A percentile compares a stretch with the other conserved stretches of the same genome.
These are phyloP conservation scores for Didymellaceae sp. DNA, from an alignment of 2,329 filamentous ascomycete genomes.

Conservation along the genomic window DNA sequence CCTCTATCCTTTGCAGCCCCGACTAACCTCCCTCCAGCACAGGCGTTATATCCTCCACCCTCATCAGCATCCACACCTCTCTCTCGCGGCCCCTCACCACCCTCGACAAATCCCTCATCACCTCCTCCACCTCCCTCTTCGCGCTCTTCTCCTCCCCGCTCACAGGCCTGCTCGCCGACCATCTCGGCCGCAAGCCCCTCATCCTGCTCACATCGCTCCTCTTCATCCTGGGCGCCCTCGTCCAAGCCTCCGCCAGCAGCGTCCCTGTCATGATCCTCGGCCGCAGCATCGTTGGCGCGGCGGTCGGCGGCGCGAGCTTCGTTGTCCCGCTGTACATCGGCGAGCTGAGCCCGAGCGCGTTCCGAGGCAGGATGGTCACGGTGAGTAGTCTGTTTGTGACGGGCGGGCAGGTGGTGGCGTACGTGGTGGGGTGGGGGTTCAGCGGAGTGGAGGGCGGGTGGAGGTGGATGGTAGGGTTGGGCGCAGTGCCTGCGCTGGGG, in stretches of 20 bases:
- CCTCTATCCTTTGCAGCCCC: not conserved
- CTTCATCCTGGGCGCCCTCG: constrained; percentile 70
- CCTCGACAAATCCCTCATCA: constrained; percentile 65
- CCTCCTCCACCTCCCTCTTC: constrained; percentile 63
- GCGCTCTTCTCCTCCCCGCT: constrained; percentile 63
- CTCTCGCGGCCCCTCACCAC: constrained; percentile 60
- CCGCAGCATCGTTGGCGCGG: constrained; percentile 72
- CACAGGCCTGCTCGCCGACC: constrained; percentile 68
- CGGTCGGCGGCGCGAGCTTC: constrained; percentile 78
- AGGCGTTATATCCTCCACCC: constrained; percentile 66
- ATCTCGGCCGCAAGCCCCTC: constrained; percentile 79
- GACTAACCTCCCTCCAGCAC: constrained; percentile 50
- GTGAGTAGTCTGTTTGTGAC: constrained; percentile 85
- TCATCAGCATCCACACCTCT: constrained; percentile 62
- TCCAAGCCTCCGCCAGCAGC: constrained; percentile 66
- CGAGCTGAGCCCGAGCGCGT: constrained; percentile 78
- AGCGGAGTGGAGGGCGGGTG: constrained; percentile 66
- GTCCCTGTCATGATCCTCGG: constrained; percentile 72
- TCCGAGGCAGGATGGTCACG: constrained; percentile 81
- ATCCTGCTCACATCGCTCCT: constrained; percentile 71
- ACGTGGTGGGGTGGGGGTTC: constrained; percentile 81
- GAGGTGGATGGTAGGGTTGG: constrained; percentile 91
- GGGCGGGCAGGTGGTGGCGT: constrained; percentile 86
- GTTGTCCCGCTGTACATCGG: constrained; percentile 81
- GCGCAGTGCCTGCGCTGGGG: constrained; percentile 74